phyloP scores from a whole-genome alignment of 1,284 basidiomycete species.

The Ceraceosorus guamensis region DNA sequence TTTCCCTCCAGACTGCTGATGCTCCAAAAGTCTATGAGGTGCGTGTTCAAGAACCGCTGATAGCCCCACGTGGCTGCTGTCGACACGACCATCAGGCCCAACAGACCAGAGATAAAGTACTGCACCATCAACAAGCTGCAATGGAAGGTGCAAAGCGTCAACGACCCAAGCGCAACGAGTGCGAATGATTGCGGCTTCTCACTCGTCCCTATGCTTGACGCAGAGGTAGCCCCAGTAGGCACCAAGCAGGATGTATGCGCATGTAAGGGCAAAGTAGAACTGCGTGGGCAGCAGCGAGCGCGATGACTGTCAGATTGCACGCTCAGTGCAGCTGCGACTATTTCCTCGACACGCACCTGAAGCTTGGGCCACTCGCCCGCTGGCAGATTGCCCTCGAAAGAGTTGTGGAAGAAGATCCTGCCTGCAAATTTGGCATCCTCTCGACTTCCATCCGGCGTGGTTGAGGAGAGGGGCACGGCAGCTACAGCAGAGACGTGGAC shows the following conservation, averaged over 20 bases:
- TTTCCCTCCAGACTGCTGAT: conserved; percentile 25
- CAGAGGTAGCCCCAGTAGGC: conserved; percentile 76
- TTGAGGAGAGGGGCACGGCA: conserved; percentile 72
- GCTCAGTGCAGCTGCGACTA: neutral
- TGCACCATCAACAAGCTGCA: conserved; percentile 50
- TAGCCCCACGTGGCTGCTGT: conserved; percentile 62
- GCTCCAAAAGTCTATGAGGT: conserved; percentile 37
- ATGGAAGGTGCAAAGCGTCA: no score
- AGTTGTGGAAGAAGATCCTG: conserved; percentile 75
- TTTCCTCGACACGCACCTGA: conserved; percentile 71
- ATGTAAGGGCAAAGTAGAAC: conserved; percentile 76
- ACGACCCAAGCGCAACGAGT: conserved; percentile 22
- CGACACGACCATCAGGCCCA: conserved; percentile 81
- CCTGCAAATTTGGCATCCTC: conserved; percentile 76
- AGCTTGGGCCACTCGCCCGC: conserved; percentile 98
- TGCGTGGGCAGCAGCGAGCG: conserved; percentile 40
- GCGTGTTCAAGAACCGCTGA: conserved; percentile 37
- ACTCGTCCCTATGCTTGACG: conserved; percentile 69
- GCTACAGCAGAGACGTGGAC: conserved; percentile 52
- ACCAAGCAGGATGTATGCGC: conserved; percentile 66
- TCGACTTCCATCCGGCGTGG: conserved; percentile 24
- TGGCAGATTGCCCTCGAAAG: conserved; percentile 78
- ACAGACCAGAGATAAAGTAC: conserved; percentile 88
- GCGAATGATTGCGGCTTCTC: no score
- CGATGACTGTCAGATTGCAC: neutral